Conservation (phyloP, 805 yeast genomes). For the Candida hispaniensis region DNA sequence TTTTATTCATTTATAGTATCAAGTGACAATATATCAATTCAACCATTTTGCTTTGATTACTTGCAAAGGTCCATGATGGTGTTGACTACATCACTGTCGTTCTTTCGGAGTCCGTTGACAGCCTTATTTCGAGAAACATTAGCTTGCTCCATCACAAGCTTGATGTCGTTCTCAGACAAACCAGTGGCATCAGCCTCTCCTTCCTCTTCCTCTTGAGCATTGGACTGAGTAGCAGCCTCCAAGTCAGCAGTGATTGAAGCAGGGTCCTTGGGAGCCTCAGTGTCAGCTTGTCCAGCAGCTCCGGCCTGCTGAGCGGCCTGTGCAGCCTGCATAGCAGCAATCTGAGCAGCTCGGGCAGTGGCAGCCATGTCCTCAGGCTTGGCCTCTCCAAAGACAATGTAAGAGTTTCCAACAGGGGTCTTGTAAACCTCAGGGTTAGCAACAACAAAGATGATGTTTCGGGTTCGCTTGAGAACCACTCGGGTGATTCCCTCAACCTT, state of each 20-base stretch:
- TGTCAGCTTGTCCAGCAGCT: conserved; percentile 36
- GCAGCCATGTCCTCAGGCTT: conserved; percentile 88
- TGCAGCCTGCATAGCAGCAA: conserved; percentile 51
- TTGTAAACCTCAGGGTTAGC: conserved; percentile 92
- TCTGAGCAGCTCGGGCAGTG: conserved; percentile 64
- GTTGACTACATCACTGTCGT: conserved; percentile 90
- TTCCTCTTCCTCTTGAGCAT: conserved; percentile 47
- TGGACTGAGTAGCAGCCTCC: conserved; percentile 30
- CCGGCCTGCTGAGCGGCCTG: conserved; percentile 34
- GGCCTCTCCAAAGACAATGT: conserved; percentile 96
- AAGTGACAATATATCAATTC: no score
- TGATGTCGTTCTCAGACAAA: conserved; percentile 68
- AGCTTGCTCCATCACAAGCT: conserved; percentile 84
- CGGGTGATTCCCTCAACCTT: conserved; percentile 85
- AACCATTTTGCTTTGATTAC: no score
- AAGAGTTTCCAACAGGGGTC: conserved; percentile 81
- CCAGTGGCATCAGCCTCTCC: conserved; percentile 81
- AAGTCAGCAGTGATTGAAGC: conserved; percentile 23
- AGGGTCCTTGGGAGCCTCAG: conserved; percentile 32
- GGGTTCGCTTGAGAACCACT: conserved; percentile 90
- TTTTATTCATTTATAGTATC: no score
- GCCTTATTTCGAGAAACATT: conserved; percentile 84
- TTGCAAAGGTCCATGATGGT: conserved; percentile 62
- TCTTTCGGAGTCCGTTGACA: conserved; percentile 75
- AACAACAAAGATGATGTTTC: conserved; percentile 83